Evolutionary conservation across 768 basidiomycete species (phyloP).

Genomic region (Pleurotus sapidus): DNA sequence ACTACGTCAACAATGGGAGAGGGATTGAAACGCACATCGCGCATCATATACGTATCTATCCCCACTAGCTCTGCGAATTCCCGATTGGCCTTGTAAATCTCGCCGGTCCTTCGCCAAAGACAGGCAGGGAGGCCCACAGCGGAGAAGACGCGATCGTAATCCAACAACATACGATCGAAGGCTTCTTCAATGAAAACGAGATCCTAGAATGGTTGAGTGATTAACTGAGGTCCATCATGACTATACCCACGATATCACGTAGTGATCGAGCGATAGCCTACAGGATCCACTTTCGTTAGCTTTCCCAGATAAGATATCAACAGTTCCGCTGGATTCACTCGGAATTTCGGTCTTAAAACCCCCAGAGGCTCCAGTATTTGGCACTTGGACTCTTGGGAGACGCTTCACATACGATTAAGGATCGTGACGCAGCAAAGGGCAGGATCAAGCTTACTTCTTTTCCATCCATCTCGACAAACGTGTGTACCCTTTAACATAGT

Average conservation of each 20-base stretch:
- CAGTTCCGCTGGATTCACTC: slow-evolving; percentile 39
- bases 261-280: slow-evolving; percentile 83
- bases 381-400: slow-evolving; percentile 88
- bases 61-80: slow-evolving; percentile 93
- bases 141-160: slow-evolving; percentile 92
- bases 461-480: slow-evolving; percentile 95
- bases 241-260: slow-evolving; percentile 62
- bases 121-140: slow-evolving; percentile 98
- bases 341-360: slow-evolving; percentile 80
- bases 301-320: not conserved
- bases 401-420: slow-evolving; percentile 36
- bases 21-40: slow-evolving; percentile 53
- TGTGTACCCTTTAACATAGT: slow-evolving; percentile 95
- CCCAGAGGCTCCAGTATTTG: slow-evolving; percentile 89
- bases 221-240: not conserved
- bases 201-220: slow-evolving; percentile 46
- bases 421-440: not conserved
- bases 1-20: slow-evolving; percentile 6
- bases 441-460: slow-evolving; percentile 54
- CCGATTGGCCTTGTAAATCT: slow-evolving; percentile 97
- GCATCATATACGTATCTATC: slow-evolving; percentile 82
- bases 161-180: slow-evolving; percentile 91
- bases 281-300: not conserved
- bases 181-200: slow-evolving; percentile 97
- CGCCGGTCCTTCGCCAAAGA: slow-evolving; percentile 93